Base-by-base conservation (phyloP, 1,139 yeast species). In the Arxiozyma bovina region DNA sequence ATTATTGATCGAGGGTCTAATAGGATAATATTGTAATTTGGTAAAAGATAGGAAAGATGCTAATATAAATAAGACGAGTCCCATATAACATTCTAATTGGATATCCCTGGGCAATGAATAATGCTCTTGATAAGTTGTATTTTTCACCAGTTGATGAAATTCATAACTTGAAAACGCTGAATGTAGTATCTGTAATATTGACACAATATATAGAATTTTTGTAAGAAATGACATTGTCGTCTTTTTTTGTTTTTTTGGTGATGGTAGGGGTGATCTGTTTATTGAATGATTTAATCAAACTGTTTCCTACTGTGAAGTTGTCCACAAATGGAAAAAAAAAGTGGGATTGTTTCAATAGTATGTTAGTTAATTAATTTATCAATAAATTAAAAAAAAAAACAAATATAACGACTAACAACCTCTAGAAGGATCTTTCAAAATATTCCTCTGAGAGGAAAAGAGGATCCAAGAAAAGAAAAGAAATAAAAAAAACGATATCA, bases 81-180 rank as follows among this genome's bases (percentile, higher is more conserved):
- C 70, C 20, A 52, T 51, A 15, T 60, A 30, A 1, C 63, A 64
- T 54, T 69, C 72, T 41, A 61, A 57, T 49, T 60, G 59, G 18
- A 69, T 63, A 53, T 69, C 72, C 23, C 52, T 42, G 18, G 72
- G 72, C 8, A 30, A 17, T 15, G 40, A 18, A 17, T 34, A 46
- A 15, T 34, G 40, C 3, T 25, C n/a, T 21, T 27, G 38, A 12
- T 34, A 25, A 22, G 23, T 23, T 7, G 27, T 44, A 34, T 48
- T 44, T 53, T 66, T 66, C 21, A 59, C 40, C 18, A 66, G 48
- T 48, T 62, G 67, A 50, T 66, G 63, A 50, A 64, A 69, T 54
- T 68, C 71, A 53, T 65, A 67, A 38, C 70, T 66, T 7, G 71
- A 67, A 49, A 64, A 67, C 1, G 66, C 71, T 6, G 71, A 59